Evolutionary conservation across 1,139 yeast genomes (phyloP).

Genomic region (Hanseniaspora gamundiae): DNA sequence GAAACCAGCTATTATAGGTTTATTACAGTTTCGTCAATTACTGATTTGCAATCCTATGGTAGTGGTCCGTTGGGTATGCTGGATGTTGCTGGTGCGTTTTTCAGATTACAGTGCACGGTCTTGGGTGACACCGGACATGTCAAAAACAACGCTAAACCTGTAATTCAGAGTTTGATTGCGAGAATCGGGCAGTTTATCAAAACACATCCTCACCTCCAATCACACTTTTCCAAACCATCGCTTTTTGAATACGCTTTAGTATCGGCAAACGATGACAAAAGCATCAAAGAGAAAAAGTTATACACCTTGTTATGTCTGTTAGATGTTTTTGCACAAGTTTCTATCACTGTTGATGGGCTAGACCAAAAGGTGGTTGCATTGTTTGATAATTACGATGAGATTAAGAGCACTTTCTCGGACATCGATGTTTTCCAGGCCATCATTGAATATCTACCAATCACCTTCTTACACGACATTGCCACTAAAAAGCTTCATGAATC

Average conservation of each 20-base stretch:
- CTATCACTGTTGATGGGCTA: not conserved
- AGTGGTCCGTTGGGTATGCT: conserved; percentile 33
- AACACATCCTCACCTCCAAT: not conserved
- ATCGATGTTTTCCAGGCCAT: not conserved
- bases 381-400: not conserved
- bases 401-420: not conserved
- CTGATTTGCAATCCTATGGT: conserved; percentile 11
- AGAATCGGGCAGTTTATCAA: not conserved
- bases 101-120: conserved; percentile 27
- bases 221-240: not conserved
- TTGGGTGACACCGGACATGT: not conserved
- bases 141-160: not conserved
- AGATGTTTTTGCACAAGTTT: not conserved
- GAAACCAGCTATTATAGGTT: conserved; percentile 22
- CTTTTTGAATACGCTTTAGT: not conserved
- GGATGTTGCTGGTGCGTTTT: conserved; percentile 37
- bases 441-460: not conserved
- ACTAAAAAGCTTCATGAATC: not conserved
- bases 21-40: conserved; percentile 15
- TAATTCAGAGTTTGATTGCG: not conserved
- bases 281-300: not conserved
- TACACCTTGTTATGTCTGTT: not conserved
- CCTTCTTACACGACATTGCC: not conserved
- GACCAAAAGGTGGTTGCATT: not conserved
- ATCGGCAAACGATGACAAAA: not conserved